Evolutionary conservation across 1,139 yeast species (phyloP).

Genomic region (Kodamaea ohmeri): DNA sequence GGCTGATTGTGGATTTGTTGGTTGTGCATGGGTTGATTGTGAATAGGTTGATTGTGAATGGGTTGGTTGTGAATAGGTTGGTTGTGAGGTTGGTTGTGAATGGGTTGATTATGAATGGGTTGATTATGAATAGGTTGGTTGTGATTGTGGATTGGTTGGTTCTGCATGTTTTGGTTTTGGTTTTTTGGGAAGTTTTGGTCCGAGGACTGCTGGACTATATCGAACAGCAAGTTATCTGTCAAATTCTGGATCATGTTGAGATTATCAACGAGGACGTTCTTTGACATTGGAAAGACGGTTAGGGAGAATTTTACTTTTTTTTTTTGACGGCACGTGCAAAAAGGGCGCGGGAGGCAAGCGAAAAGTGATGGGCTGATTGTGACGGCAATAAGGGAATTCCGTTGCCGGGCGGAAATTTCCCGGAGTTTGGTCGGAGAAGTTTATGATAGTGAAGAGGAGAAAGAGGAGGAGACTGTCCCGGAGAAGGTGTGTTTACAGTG

Average conservation of each 20-base stretch:
- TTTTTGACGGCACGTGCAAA: conserved; percentile 1
- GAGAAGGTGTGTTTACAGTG: too few relatives aligned
- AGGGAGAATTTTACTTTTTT: background rate
- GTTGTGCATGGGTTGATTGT: background rate
- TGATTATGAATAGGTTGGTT: background rate
- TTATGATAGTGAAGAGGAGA: background rate
- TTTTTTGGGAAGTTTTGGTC: background rate
- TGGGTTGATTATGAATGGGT: background rate
- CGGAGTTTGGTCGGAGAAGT: too few relatives aligned
- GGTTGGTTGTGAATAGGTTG: too few relatives aligned
- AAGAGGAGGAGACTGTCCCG: background rate
- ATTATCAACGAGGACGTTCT: conserved; percentile 2
- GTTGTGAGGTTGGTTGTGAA: background rate
- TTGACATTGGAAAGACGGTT: conserved; percentile 2
- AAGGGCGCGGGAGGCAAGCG: background rate
- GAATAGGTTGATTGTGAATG: too few relatives aligned
- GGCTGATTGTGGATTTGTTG: conserved; percentile 2
- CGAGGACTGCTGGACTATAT: background rate
- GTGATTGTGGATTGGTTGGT: too few relatives aligned
- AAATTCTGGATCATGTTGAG: conserved; percentile 5
- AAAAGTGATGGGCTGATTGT: background rate
- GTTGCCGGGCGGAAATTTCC: too few relatives aligned
- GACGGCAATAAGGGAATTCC: too few relatives aligned
- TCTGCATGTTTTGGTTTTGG: background rate
- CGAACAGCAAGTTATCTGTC: conserved; percentile 2